These are phyloP conservation scores for Pleurotus tuoliensis DNA, from an alignment of 768 basidiomycete genomes.

Conservation along the genomic window DNA sequence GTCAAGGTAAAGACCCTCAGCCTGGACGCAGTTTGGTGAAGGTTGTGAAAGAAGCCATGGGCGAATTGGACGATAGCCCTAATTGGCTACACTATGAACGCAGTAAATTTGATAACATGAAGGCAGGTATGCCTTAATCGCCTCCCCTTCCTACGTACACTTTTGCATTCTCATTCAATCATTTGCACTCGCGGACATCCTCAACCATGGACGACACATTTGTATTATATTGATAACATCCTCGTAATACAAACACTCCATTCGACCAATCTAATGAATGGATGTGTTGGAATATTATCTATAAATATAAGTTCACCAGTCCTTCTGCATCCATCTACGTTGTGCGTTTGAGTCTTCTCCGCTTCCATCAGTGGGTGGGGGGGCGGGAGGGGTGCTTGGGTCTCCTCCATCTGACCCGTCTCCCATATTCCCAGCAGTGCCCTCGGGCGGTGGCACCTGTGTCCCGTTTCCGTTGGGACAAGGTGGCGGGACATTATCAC, in stretches of 20 bases:
- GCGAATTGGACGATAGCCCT: constrained; percentile 54
- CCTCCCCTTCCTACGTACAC: not conserved
- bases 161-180: not conserved
- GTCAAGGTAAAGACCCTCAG: constrained; percentile 70
- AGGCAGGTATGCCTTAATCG: constrained; percentile 50
- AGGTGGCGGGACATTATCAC: not conserved
- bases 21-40: constrained; percentile 68
- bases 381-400: not conserved
- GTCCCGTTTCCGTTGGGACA: not conserved
- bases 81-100: constrained; percentile 84
- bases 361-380: not conserved
- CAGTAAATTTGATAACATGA: constrained; percentile 80
- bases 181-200: not conserved
- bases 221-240: not conserved
- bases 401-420: not conserved
- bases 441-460: not conserved
- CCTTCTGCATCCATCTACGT: constrained; percentile 2
- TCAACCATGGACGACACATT: not conserved
- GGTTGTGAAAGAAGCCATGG: constrained; percentile 78
- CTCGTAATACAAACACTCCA: not conserved
- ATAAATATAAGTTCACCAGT: constrained; percentile 1
- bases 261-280: constrained; percentile 12
- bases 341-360: not conserved
- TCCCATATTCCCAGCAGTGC: not conserved
- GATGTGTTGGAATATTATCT: not conserved